phyloP scores from a whole-genome alignment of 257 asterid species.

The Craterostigma plantagineum region DNA sequence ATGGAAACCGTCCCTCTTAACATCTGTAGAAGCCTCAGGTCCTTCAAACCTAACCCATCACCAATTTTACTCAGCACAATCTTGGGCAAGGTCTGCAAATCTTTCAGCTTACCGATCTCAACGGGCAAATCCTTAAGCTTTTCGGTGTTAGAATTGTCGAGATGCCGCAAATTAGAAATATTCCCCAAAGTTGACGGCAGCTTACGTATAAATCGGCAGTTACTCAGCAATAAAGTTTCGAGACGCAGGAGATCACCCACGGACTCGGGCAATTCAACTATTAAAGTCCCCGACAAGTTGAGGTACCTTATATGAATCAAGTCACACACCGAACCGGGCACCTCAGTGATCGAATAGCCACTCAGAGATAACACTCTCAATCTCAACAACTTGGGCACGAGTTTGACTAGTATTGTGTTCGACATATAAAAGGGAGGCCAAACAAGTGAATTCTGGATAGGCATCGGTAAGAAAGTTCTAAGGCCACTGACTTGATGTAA shows the following conservation, averaged over 20 bases:
- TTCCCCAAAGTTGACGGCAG: constrained; percentile 36
- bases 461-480: constrained; percentile 49
- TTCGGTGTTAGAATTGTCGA: constrained; percentile 39
- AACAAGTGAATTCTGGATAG: constrained; percentile 25
- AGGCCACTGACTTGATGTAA: constrained; percentile 19
- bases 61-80: constrained; percentile 27
- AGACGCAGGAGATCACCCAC: constrained; percentile 22
- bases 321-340: constrained; percentile 29
- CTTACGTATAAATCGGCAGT: constrained; percentile 32
- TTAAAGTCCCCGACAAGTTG: constrained; percentile 34
- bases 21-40: constrained; percentile 19
- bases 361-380: constrained; percentile 36
- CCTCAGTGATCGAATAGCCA: constrained; percentile 33
- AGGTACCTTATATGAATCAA: constrained; percentile 36
- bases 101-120: constrained; percentile 24
- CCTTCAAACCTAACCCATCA: constrained; percentile 31
- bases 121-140: constrained; percentile 38
- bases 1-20: constrained; percentile 36
- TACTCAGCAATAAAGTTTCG: constrained; percentile 32
- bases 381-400: constrained; percentile 24
- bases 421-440: constrained; percentile 40
- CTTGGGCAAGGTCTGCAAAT: constrained; percentile 38
- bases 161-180: constrained; percentile 36
- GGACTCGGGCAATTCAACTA: constrained; percentile 23
- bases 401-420: constrained; percentile 20